Base-by-base conservation (phyloP, 2,329 filamentous ascomycete genomes). In the Clarireedia monteithiana region DNA sequence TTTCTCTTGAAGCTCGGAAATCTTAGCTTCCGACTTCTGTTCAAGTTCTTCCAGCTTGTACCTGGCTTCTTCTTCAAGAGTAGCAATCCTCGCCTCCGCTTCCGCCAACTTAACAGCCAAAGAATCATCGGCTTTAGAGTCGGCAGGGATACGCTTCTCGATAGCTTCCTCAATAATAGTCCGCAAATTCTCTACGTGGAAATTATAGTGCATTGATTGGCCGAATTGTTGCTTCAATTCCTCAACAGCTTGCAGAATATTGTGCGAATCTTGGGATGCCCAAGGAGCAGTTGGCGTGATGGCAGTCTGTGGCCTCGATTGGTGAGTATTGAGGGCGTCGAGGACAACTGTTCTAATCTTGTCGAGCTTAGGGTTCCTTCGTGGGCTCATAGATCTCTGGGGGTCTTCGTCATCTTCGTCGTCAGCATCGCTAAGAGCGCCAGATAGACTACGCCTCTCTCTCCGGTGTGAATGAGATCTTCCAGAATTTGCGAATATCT, bases 341-440 rank as follows among this genome's bases (percentile, higher is more conserved):
- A 85, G 73, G 26, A 92, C 79, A 45, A 83, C 82, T 24, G 76
- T 75, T 53, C 85, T 86, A 61, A 99, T 89, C 69, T 92, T 90
- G 57, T 96, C 91, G 64, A 91, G 71, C 64, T 83, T 89, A 64
- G 85, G 85, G 67, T 95, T 90, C 59, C 85, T 81, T 56, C 82
- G 81, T 17, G 91, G 89, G 63, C 91, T 96, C 63, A 85, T 78
- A 5, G 88, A 87, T 51, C 89, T 84, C 68, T 83, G 78, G 60
- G 77, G 73, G 56, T 85, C 65, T 39, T 73, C 74, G 40, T 80
- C 88, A 23, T 96, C 91, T 61, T 95, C 91, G 69, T 97, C 92
- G 10, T 94, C 92, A 72, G 97, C 94, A 68, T 92, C 96, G 58
- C 95, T 84, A 3, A 79, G 67, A 30, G 90, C 87, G n/a, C 77